Base-by-base conservation (phyloP, 2,329 filamentous ascomycete species). In the Ascocoryne sarcoides region DNA sequence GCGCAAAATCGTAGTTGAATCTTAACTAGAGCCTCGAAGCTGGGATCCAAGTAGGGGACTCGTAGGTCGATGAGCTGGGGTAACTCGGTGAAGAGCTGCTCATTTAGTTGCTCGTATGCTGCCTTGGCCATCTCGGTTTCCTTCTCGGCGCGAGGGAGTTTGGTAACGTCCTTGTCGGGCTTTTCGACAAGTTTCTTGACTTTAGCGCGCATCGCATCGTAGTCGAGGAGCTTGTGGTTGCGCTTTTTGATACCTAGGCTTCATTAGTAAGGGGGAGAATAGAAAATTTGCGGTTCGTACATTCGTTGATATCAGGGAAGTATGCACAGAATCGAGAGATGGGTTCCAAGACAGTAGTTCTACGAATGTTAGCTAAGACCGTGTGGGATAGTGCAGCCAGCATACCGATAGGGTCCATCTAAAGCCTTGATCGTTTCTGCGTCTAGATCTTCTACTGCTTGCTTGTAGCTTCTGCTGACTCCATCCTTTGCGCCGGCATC, bases 241-340 rank as follows among this genome's bases (percentile, higher is more conserved):
- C 93, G 86, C 70, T 98, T 98, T 69, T 96, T 98, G 66, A 98
- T 95, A 65, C 78, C 78, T 83, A 50, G n/a, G 36, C 0, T 2
- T 18, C 7, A 42, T 60, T 35, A 62, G 47, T 30, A 20, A 20
- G 18, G 9, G 29, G 8, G 15, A 35, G 16, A n/a, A 33, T 23
- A 28, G 17, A 5, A 12, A 9, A 14, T 2, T 17, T 5, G n/a
- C 12, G 14, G 2, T 37, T 9, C 76, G 41, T 66, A 82, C 90
- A 95, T 68, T 95, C 88, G 66, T 98, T 98, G 60, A 98, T 89
- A 62, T 98, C 92, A 23, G 92, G 90, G 64, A 98, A 98, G 69
- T 98, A 98, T 52, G 87, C 86, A 68, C 90, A 96, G 70, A 96
- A 98, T 50, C 89, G 79, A 49, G 82, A 82, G 61, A 98, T 98